Evolutionary conservation across 2,329 filamentous ascomycete genomes (phyloP).

Genomic region (Nothopassalora personata): DNA sequence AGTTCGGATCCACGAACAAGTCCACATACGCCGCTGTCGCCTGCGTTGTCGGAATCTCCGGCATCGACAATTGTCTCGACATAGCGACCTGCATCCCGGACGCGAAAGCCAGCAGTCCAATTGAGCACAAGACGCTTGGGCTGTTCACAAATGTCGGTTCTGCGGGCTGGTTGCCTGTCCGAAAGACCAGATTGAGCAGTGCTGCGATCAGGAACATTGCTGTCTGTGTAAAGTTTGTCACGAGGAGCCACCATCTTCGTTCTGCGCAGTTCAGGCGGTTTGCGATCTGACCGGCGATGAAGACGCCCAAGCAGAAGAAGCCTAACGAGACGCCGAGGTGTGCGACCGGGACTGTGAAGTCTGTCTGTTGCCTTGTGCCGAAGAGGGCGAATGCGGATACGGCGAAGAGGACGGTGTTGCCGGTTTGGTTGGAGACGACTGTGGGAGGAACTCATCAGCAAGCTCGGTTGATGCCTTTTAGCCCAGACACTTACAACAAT

Average conservation of each 20-base stretch:
- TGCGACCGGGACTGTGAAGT: slow-evolving; percentile 18
- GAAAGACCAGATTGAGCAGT: slow-evolving; percentile 41
- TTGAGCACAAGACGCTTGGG: slow-evolving; percentile 21
- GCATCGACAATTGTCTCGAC: slow-evolving; percentile 50
- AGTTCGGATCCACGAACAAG: slow-evolving; percentile 50
- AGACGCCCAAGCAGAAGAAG: slow-evolving; percentile 52
- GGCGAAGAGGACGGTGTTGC: slow-evolving; percentile 59
- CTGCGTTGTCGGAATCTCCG: slow-evolving; percentile 61
- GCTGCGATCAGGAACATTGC: slow-evolving; percentile 51
- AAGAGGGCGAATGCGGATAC: slow-evolving; percentile 39
- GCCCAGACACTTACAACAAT: slow-evolving; percentile 35
- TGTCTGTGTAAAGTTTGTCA: slow-evolving; percentile 53
- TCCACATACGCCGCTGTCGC: slow-evolving; percentile 60
- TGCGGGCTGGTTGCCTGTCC: not conserved
- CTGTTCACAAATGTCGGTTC: not conserved
- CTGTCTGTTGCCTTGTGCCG: slow-evolving; percentile 7
- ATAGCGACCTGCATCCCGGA: slow-evolving; percentile 57
- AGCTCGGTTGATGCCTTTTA: not conserved
- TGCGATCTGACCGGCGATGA: slow-evolving; percentile 53
- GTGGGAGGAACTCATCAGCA: not conserved
- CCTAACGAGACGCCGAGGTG: slow-evolving; percentile 54
- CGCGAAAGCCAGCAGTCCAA: slow-evolving; percentile 51
- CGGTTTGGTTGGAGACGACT: slow-evolving; percentile 61
- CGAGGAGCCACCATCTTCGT: slow-evolving; percentile 50
- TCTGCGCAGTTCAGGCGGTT: slow-evolving; percentile 47